phyloP scores from a whole-genome alignment of 768 basidiomycete species.

The Paxillus involutus region DNA sequence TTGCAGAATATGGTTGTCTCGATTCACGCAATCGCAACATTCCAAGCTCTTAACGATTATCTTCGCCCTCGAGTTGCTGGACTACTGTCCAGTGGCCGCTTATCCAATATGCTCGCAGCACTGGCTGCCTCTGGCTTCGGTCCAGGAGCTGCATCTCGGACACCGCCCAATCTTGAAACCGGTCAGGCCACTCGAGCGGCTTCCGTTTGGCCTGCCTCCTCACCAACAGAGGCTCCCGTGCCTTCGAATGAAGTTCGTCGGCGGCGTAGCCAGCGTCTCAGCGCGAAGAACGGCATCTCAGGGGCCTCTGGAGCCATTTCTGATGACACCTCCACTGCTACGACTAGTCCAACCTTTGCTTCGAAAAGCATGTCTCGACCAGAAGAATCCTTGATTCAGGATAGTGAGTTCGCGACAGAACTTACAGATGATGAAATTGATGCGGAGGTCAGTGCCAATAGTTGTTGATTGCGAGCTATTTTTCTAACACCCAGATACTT shows the following conservation, averaged over 20 bases:
- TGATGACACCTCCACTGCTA: slow-evolving; percentile 11
- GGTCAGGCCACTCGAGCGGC: slow-evolving; percentile 30
- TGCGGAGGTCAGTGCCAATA: slow-evolving; percentile 50
- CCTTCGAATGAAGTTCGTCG: slow-evolving; percentile 48
- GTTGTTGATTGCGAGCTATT: neutral
- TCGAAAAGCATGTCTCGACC: slow-evolving; percentile 25
- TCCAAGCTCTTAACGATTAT: slow-evolving; percentile 96
- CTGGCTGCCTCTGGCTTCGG: slow-evolving; percentile 75
- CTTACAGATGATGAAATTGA: slow-evolving; percentile 87
- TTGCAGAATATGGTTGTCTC: slow-evolving; percentile 92
- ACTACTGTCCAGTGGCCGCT: slow-evolving; percentile 56
- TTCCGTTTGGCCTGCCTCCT: slow-evolving; percentile 28
- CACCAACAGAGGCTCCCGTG: slow-evolving; percentile 35
- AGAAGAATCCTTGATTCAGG: slow-evolving; percentile 57
- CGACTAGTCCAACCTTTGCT: slow-evolving; percentile 27
- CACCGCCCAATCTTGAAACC: slow-evolving; percentile 33
- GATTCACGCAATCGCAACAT: slow-evolving; percentile 97
- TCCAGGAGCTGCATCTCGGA: slow-evolving; percentile 44
- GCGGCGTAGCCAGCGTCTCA: slow-evolving; percentile 81
- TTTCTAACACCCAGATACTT: slow-evolving; percentile 12
- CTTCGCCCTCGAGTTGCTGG: slow-evolving; percentile 88
- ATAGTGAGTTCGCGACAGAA: slow-evolving; percentile 67
- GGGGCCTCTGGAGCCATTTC: slow-evolving; percentile 13
- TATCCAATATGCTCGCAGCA: slow-evolving; percentile 91
- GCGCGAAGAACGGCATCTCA: slow-evolving; percentile 55